phyloP scores from a whole-genome alignment of 306 rosid genomes.

The Cucurbita ficifolia region DNA sequence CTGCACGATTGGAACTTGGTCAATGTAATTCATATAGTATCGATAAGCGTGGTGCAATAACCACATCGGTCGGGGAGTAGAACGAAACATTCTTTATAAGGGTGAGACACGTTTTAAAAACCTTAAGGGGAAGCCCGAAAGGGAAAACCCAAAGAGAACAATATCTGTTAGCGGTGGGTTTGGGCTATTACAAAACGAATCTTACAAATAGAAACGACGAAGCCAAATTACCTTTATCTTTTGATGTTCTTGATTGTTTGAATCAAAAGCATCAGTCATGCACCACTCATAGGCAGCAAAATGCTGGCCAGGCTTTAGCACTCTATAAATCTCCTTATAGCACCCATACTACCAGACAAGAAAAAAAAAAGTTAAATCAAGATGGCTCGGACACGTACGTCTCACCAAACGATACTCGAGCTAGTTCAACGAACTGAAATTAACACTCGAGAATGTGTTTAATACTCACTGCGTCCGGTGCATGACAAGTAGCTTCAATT shows the following conservation, averaged over 20 bases:
- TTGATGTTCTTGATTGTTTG: constrained; percentile 54
- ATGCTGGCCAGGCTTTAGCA: constrained; percentile 77
- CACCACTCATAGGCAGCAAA: constrained; percentile 99
- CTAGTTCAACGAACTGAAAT: neutral
- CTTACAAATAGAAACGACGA: neutral
- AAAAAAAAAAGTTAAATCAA: constrained; percentile 7
- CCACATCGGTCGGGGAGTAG: too few species aligned
- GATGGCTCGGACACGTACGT: neutral
- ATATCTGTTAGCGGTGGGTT: too few species aligned
- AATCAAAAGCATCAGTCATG: constrained; percentile 80
- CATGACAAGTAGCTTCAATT: constrained; percentile 99
- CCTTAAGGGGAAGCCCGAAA: too few species aligned
- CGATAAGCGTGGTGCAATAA: neutral
- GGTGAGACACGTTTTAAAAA: too few species aligned
- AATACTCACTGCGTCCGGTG: constrained; percentile 76
- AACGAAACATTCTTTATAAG: too few species aligned
- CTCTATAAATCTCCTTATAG: constrained; percentile 87
- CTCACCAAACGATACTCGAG: neutral
- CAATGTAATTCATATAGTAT: neutral
- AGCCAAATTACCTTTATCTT: constrained; percentile 52
- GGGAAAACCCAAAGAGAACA: too few species aligned
- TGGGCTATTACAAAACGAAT: neutral
- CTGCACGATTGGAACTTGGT: constrained; percentile 19
- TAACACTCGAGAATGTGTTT: neutral
- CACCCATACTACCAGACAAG: constrained; percentile 49